Evolutionary conservation across 2,329 filamentous ascomycete species (phyloP).

Genomic region (Pleurostoma richardsiae): DNA sequence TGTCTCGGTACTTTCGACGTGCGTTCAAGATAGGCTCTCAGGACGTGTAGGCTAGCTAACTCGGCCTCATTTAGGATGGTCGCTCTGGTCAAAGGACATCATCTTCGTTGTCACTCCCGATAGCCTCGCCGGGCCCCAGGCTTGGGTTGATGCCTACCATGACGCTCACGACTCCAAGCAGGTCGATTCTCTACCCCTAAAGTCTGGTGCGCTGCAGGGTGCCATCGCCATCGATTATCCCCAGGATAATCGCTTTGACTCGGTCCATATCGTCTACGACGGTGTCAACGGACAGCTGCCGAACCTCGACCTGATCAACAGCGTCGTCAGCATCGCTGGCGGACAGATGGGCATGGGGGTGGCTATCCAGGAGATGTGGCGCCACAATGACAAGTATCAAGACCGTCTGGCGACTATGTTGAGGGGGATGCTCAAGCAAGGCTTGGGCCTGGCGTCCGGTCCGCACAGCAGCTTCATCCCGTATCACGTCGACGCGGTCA

Average conservation of each 20-base stretch:
- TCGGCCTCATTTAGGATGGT: slow-evolving; percentile 60
- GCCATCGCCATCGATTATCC: slow-evolving; percentile 93
- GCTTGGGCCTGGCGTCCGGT: slow-evolving; percentile 80
- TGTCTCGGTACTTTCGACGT: slow-evolving; percentile 93
- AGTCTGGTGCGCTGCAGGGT: slow-evolving; percentile 89
- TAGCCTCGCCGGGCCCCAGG: slow-evolving; percentile 84
- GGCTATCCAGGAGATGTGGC: slow-evolving; percentile 80
- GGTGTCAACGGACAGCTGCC: slow-evolving; percentile 93
- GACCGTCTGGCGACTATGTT: slow-evolving; percentile 85
- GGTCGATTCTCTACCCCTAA: slow-evolving; percentile 75
- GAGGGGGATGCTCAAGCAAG: slow-evolving; percentile 88
- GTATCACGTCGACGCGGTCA: slow-evolving; percentile 95
- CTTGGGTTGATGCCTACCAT: slow-evolving; percentile 97
- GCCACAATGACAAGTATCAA: slow-evolving; percentile 71
- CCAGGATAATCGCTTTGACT: slow-evolving; percentile 77
- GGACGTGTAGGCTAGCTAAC: too few species aligned
- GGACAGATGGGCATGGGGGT: slow-evolving; percentile 89
- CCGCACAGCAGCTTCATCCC: slow-evolving; percentile 95
- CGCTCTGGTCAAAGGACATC: slow-evolving; percentile 97
- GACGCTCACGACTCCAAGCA: slow-evolving; percentile 70
- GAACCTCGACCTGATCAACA: slow-evolving; percentile 94
- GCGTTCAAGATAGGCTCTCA: slow-evolving; percentile 12
- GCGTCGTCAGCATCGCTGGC: slow-evolving; percentile 77
- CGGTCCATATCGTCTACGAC: slow-evolving; percentile 88
- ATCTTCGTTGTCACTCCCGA: slow-evolving; percentile 87